A percentile compares a stretch with the other conserved stretches of the same genome.
Conservation (phyloP, 371 early-diverging fungal genomes). For the Caulochytrium protostelioides region DNA sequence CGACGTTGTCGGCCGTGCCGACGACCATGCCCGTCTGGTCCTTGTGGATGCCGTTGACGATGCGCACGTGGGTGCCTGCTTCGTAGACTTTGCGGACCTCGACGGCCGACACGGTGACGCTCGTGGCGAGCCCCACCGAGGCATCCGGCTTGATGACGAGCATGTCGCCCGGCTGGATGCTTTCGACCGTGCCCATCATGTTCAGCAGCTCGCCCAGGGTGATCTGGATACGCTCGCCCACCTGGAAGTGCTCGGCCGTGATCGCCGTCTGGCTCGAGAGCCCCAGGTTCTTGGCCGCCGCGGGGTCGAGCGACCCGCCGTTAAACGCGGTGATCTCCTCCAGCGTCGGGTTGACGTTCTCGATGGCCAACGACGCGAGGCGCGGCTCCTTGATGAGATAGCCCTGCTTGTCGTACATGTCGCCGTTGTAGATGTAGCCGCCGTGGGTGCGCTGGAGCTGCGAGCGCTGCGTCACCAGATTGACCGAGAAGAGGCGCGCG, state of each 20-base stretch:
- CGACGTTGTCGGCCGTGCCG: slow-evolving; percentile 47
- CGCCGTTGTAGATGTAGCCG: slow-evolving; percentile 53
- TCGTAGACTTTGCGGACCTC: slow-evolving; percentile 68
- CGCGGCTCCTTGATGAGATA: slow-evolving; percentile 77
- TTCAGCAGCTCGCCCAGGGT: slow-evolving; percentile 73
- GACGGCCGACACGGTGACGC: slow-evolving; percentile 1
- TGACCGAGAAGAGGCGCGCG: background rate
- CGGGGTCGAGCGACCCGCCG: slow-evolving; percentile 7
- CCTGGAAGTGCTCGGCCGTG: slow-evolving; percentile 24
- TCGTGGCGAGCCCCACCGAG: slow-evolving; percentile 1
- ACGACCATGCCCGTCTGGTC: slow-evolving; percentile 77
- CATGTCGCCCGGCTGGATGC: slow-evolving; percentile 21
- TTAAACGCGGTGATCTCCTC: slow-evolving; percentile 80
- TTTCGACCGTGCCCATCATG: slow-evolving; percentile 51
- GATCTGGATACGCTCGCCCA: slow-evolving; percentile 78
- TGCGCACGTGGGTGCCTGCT: slow-evolving; percentile 82
- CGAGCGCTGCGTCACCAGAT: background rate
- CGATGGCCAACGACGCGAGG: slow-evolving; percentile 44
- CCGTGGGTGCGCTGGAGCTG: slow-evolving; percentile 26
- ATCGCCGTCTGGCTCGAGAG: background rate
- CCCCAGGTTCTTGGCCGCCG: background rate
- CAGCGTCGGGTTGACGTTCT: slow-evolving; percentile 66
- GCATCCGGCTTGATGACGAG: background rate
- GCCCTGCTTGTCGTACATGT: slow-evolving; percentile 55
- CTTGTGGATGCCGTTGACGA: slow-evolving; percentile 66